Conservation (phyloP, 2,329 filamentous ascomycete species). For the Nigrospora sphaerica region DNA sequence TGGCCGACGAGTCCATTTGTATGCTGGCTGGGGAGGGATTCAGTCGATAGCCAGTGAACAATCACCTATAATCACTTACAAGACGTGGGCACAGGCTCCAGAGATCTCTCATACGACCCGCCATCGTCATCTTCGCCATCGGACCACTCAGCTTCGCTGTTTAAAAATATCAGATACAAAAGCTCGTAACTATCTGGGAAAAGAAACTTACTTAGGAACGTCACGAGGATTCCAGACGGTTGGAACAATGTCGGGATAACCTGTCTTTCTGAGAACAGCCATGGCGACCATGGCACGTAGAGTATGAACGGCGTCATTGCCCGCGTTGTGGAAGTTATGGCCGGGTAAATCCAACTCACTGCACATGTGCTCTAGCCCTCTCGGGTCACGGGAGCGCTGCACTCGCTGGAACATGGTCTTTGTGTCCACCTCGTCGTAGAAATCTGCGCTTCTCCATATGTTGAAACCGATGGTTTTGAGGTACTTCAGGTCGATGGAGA, state of each 20-base stretch:
- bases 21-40: too few species aligned
- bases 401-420: slow-evolving; percentile 61
- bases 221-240: slow-evolving; percentile 3
- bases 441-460: slow-evolving; percentile 40
- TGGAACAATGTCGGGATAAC: slow-evolving; percentile 2
- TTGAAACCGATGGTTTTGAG: slow-evolving; percentile 60
- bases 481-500: slow-evolving; percentile 60
- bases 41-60: too few species aligned
- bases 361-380: slow-evolving; percentile 56
- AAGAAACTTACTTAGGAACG: neutral
- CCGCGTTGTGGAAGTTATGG: slow-evolving; percentile 73
- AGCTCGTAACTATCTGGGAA: neutral
- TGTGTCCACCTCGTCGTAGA: slow-evolving; percentile 67
- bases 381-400: slow-evolving; percentile 41
- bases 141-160: slow-evolving; percentile 19
- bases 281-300: slow-evolving; percentile 66
- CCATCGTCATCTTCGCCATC: slow-evolving; percentile 23
- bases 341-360: slow-evolving; percentile 54
- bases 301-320: slow-evolving; percentile 80
- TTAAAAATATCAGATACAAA: too few species aligned
- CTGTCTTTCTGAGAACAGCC: slow-evolving; percentile 29
- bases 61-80: too few species aligned
- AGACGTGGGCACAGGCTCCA: neutral
- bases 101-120: slow-evolving; percentile 11
- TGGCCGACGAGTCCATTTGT: too few species aligned